phyloP scores from a whole-genome alignment of 1,284 basidiomycete genomes.

The Naganishia sp. region DNA sequence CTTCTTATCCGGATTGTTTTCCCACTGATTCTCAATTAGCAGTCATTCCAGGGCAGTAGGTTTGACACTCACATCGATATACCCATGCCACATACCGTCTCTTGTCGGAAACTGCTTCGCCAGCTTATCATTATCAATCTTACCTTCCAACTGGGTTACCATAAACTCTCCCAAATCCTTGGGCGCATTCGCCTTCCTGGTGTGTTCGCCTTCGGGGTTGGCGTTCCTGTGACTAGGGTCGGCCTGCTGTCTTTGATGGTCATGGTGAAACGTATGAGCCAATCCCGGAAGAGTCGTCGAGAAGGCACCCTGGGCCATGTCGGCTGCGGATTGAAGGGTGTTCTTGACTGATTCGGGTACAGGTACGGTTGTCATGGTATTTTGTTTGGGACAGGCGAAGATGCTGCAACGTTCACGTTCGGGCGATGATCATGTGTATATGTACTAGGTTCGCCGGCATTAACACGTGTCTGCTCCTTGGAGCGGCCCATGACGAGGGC shows the following conservation, averaged over 20 bases:
- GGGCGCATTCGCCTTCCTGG: slow-evolving; percentile 8
- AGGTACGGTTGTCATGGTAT: background rate
- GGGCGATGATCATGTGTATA: no score
- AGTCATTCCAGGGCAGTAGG: background rate
- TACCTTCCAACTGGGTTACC: slow-evolving; percentile 16
- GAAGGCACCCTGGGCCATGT: slow-evolving; percentile 1
- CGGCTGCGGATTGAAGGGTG: slow-evolving; percentile 4
- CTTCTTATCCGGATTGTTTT: slow-evolving; percentile 27
- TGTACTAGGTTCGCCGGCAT: no score
- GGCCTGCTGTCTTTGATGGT: background rate
- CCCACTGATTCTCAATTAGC: slow-evolving; percentile 14
- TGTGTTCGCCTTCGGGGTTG: slow-evolving; percentile 2
- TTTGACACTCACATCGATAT: slow-evolving; percentile 16
- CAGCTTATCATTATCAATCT: slow-evolving; percentile 18
- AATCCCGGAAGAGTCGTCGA: background rate
- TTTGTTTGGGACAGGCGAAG: no score
- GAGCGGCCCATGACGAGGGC: no score
- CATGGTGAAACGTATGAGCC: background rate
- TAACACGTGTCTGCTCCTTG: no score
- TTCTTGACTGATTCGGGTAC: slow-evolving; percentile 10
- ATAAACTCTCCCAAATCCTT: slow-evolving; percentile 28
- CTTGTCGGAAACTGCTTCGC: slow-evolving; percentile 24
- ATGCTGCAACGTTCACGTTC: no score
- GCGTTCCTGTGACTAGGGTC: slow-evolving; percentile 13
- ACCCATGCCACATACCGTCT: slow-evolving; percentile 29